A percentile compares a stretch with the other conserved stretches of the same genome.
Evolutionary conservation across 352 stramenopile species (phyloP).

Genomic region (Pythium dissimile): DNA sequence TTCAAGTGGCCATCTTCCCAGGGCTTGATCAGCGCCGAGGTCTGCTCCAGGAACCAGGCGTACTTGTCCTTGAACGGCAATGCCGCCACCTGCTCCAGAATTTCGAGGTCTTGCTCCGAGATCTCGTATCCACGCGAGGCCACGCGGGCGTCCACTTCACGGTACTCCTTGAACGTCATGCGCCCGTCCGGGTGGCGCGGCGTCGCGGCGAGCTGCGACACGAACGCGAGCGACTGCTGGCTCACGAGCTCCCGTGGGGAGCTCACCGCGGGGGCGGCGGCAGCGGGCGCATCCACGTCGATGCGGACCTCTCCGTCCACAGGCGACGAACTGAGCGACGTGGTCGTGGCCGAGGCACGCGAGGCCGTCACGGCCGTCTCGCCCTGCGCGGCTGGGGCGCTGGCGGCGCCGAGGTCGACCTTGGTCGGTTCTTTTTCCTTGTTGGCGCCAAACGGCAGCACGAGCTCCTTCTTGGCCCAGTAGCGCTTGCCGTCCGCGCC

Average conservation of each 20-base stretch:
- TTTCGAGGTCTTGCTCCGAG: constrained; percentile 83
- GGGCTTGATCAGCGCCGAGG: constrained; percentile 77
- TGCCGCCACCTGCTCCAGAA: constrained; percentile 80
- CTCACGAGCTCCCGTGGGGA: constrained; percentile 59
- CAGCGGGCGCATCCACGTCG: constrained; percentile 5
- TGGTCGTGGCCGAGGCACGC: background rate
- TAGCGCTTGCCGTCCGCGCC: constrained; percentile 79
- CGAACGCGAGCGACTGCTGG: constrained; percentile 81
- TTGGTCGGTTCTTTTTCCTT: constrained; percentile 1
- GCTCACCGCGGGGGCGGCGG: background rate
- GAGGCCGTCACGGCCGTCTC: background rate
- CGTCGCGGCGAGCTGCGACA: constrained; percentile 81
- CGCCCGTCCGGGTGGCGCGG: constrained; percentile 74
- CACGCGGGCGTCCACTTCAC: constrained; percentile 81
- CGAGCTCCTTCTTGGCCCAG: constrained; percentile 72
- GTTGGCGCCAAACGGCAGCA: constrained; percentile 30
- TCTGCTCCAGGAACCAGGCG: constrained; percentile 83
- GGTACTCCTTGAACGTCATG: constrained; percentile 89
- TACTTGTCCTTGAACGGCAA: constrained; percentile 89
- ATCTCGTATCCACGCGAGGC: constrained; percentile 86
- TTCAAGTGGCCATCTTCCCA: constrained; percentile 85
- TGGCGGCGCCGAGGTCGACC: background rate
- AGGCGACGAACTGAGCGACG: constrained; percentile 17
- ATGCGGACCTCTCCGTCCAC: constrained; percentile 16
- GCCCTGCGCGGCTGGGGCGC: background rate